Percentiles rank a stretch among this genome's conserved stretches.
phyloP scores from a whole-genome alignment of 73 alveolate species.

The Diophrys appendiculata region DNA sequence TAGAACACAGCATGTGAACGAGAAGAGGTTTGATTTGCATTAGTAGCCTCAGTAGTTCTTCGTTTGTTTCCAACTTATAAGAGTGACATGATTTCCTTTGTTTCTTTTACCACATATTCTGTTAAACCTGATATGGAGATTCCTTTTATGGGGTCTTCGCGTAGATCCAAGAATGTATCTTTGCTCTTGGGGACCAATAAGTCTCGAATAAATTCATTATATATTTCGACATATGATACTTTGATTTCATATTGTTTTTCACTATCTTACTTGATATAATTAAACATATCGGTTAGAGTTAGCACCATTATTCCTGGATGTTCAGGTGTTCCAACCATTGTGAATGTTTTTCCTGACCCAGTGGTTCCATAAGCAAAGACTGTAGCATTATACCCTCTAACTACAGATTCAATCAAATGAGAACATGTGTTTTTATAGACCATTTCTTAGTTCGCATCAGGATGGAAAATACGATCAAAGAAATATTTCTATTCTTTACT shows the following conservation, averaged over 20 bases:
- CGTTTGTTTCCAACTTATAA: conserved; percentile 75
- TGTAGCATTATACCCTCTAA: conserved; percentile 91
- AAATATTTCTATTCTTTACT: conserved; percentile 76
- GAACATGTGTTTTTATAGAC: conserved; percentile 79
- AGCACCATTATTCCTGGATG: conserved; percentile 90
- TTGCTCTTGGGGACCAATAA: conserved; percentile 72
- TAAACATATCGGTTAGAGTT: conserved; percentile 85
- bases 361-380: conserved; percentile 98
- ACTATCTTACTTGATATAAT: conserved; percentile 60
- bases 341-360: conserved; percentile 97
- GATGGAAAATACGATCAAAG: conserved; percentile 75
- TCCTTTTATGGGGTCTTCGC: conserved; percentile 95
- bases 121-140: conserved; percentile 87
- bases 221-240: conserved; percentile 86
- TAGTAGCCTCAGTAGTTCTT: conserved; percentile 84
- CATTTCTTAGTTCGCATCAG: conserved; percentile 64
- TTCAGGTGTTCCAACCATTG: conserved; percentile 92
- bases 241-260: conserved; percentile 73
- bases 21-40: conserved; percentile 78
- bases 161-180: conserved; percentile 79
- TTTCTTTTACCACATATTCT: conserved; percentile 80
- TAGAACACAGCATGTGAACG: conserved; percentile 87
- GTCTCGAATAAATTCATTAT: conserved; percentile 95
- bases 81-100: conserved; percentile 71
- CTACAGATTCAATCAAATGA: conserved; percentile 78